phyloP scores from a whole-genome alignment of 768 basidiomycete species.

The Suillus fuscotomentosus region DNA sequence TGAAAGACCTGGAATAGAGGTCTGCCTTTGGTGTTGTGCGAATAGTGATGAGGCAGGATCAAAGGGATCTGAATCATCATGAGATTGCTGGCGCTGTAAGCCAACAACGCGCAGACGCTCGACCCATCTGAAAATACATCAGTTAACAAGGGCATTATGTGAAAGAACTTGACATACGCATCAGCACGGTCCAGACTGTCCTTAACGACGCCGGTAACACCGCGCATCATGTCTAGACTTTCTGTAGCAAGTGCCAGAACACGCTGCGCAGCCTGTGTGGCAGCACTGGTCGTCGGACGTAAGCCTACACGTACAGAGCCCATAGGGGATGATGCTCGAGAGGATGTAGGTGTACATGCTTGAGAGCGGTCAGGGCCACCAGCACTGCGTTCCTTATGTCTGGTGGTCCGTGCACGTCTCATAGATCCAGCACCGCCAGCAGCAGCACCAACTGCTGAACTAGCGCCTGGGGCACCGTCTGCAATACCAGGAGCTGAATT shows the following conservation, averaged over 20 bases:
- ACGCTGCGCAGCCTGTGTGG: conserved; percentile 73
- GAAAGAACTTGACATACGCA: conserved; percentile 47
- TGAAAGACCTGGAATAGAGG: conserved; percentile 28
- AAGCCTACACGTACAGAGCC: conserved; percentile 18
- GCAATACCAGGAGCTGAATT: conserved; percentile 18
- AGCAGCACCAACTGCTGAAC: conserved; percentile 35
- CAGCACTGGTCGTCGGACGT: conserved; percentile 48
- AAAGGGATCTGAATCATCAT: conserved; percentile 8
- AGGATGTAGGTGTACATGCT: conserved; percentile 31
- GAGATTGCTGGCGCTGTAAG: conserved; percentile 54
- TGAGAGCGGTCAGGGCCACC: conserved; percentile 32
- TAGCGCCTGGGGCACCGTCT: conserved; percentile 31
- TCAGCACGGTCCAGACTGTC: conserved; percentile 88
- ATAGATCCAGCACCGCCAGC: conserved; percentile 19
- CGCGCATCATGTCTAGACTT: conserved; percentile 89
- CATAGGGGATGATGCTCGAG: conserved; percentile 34
- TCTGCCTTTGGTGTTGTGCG: conserved; percentile 9
- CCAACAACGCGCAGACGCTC: conserved; percentile 78
- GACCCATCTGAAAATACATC: conserved; percentile 60
- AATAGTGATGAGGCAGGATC: conserved; percentile 9
- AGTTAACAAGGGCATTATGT: background rate
- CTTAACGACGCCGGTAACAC: conserved; percentile 84
- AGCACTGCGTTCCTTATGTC: conserved; percentile 39
- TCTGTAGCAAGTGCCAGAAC: conserved; percentile 85
- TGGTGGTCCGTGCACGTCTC: conserved; percentile 17